phyloP scores from a whole-genome alignment of 768 basidiomycete genomes.

The Xerocomus potaroensis region DNA sequence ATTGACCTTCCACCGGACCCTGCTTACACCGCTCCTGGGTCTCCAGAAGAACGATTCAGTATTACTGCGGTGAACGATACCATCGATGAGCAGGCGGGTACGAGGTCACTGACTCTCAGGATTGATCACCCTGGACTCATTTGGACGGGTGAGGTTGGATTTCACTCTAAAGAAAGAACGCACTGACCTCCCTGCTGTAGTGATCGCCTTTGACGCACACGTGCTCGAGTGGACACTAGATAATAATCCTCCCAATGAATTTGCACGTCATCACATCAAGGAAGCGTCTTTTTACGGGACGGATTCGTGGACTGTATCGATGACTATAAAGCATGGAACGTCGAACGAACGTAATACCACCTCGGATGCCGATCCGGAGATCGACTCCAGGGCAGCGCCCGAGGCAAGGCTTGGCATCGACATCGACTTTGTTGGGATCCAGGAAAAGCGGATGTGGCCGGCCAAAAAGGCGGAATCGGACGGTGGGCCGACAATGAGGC shows the following conservation, averaged over 20 bases:
- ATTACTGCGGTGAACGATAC: conserved; percentile 57
- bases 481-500: conserved; percentile 56
- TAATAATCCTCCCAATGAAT: conserved; percentile 69
- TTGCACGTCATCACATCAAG: conserved; percentile 83
- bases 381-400: no score
- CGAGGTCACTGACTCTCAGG: conserved; percentile 63
- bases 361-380: no score
- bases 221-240: conserved; percentile 84
- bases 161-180: no score
- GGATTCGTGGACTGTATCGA: conserved; percentile 66
- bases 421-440: conserved; percentile 78
- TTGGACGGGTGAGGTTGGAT: conserved; percentile 62
- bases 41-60: conserved; percentile 38
- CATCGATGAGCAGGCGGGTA: conserved; percentile 52
- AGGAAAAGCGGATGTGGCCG: conserved; percentile 85
- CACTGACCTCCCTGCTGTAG: conserved; percentile 31
- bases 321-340: conserved; percentile 66
- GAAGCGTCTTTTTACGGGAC: conserved; percentile 84
- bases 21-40: conserved; percentile 50
- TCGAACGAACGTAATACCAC: no score
- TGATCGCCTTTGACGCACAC: conserved; percentile 88
- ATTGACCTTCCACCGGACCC: conserved; percentile 55
- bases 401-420: conserved; percentile 6
- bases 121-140: conserved; percentile 79
- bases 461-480: conserved; percentile 50